Evolutionary conservation across 306 rosid species (phyloP), one percentile per base, ranked within the genome.

Genomic region (Rubus parviflorus): DNA sequence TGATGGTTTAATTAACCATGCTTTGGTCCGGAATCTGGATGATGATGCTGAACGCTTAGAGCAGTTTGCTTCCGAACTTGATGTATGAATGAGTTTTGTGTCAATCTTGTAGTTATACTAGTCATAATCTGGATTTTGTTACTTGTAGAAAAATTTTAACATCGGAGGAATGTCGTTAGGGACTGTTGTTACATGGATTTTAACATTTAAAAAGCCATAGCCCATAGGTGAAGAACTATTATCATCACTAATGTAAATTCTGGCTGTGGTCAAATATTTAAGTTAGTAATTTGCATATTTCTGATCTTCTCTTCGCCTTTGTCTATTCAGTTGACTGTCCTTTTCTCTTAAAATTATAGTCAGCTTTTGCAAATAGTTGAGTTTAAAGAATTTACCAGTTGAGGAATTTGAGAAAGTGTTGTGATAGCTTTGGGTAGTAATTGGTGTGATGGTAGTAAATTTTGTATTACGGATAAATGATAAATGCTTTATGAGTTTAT

Each of bases 11-110:
- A 72, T 92, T 74, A 89, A 96, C 90, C 98, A 96, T 79, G 87
- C 97, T 40, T 10, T 30, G 38, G 78, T 91, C 25, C 87, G 98
- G 79, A 89, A 96, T 85, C 76, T 85, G 8, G 97, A 88, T 3
- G 94, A 56, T 4, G 99, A 96, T 65, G 96, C 93, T 23, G 69
- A 52, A 42, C 89, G 96, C 66, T 74, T 96, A 81, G 97, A 92
- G 86, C 96, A 89, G 86, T 96, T 91, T 83, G 94, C 94, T 10
- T 82, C 95, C 0, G 99, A 96, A 85, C 97, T 96, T 38, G 99
- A 96, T 89, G 94, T 90, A 7, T 42, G 96, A 96, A 30, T 88
- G 75, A 85, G 47, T 74, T 46, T 46, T 61, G 22, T 41, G 8
- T 40, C 46, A 64, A 43, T 42, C 43, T 13, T 58, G 49, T 45